phyloP scores from a whole-genome alignment of 495 filamentous ascomycete genomes.

The Cercophora scortea region DNA sequence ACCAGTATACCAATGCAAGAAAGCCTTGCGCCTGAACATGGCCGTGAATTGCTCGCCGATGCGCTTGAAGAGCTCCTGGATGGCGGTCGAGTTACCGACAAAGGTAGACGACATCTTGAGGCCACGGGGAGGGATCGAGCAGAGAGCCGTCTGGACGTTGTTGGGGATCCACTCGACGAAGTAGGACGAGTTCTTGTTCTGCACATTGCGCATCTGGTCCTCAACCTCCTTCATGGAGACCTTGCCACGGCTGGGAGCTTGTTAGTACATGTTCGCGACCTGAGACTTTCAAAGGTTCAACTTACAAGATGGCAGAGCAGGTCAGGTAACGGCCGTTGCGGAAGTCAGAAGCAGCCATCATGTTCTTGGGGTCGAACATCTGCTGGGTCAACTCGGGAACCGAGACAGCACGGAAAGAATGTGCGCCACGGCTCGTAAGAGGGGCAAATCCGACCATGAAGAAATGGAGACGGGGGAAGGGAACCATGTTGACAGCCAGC shows the following conservation, averaged over 20 bases:
- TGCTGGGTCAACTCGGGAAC: conserved; percentile 99
- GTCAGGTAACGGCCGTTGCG: conserved; percentile 99
- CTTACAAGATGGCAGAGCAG: conserved; percentile 93
- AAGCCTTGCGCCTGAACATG: conserved; percentile 99
- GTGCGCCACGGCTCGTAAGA: conserved; percentile 88
- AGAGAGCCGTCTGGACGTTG: conserved; percentile 99
- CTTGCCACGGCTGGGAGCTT: conserved; percentile 73
- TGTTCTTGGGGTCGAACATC: conserved; percentile 99
- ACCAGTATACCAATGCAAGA: conserved; percentile 99
- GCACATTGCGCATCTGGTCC: conserved; percentile 99
- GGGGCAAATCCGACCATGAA: conserved; percentile 99
- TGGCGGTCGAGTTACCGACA: conserved; percentile 97
- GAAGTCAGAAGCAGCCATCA: conserved; percentile 99
- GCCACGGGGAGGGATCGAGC: conserved; percentile 96
- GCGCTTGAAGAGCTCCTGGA: conserved; percentile 99
- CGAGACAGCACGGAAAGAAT: conserved; percentile 94
- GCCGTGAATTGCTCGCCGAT: conserved; percentile 99
- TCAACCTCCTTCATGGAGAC: conserved; percentile 99
- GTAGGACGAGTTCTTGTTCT: conserved; percentile 99
- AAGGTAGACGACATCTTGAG: conserved; percentile 99
- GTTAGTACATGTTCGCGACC: conserved; percentile 17
- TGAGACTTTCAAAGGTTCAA: conserved; percentile 4
- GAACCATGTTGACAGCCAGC: conserved; percentile 99
- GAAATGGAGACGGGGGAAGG: conserved; percentile 99
- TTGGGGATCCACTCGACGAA: conserved; percentile 99